Percentiles rank a stretch among this genome's conserved stretches.
These are phyloP conservation scores for Nakazawaea ishiwadae DNA, from an alignment of 805 yeast genomes.

Conservation along the genomic window DNA sequence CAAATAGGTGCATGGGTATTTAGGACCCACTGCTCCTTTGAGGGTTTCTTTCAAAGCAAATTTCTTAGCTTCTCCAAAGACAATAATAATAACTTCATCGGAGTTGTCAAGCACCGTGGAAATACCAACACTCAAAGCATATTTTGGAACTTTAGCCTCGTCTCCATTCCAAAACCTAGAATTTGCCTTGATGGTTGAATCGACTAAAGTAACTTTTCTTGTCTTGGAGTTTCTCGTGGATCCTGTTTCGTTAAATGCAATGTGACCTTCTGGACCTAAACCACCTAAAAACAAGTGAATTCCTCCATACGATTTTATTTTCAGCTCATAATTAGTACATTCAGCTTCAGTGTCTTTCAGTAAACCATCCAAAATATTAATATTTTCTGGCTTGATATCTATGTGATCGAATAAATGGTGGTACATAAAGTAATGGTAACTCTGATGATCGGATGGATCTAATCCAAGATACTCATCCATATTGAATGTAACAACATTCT, in stretches of 20 bases:
- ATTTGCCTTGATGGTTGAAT: conserved; percentile 48
- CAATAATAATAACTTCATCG: conserved; percentile 46
- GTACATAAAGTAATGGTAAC: conserved; percentile 56
- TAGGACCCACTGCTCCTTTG: conserved; percentile 33
- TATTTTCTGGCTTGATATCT: conserved; percentile 46
- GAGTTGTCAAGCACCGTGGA: conserved; percentile 54
- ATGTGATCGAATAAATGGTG: conserved; percentile 51
- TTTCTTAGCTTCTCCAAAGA: conserved; percentile 42
- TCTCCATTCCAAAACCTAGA: conserved; percentile 47
- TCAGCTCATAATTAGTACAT: conserved; percentile 43
- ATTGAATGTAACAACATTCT: conserved; percentile 53
- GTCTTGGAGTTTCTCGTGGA: conserved; percentile 41
- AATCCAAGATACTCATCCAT: conserved; percentile 59
- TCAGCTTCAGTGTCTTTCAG: conserved; percentile 40
- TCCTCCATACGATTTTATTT: conserved; percentile 42
- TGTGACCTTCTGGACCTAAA: conserved; percentile 57
- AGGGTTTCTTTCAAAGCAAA: conserved; percentile 44
- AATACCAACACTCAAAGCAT: conserved; percentile 52
- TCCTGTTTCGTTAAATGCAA: conserved; percentile 58
- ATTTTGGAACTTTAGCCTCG: conserved; percentile 41
- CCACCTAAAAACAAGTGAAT: conserved; percentile 55
- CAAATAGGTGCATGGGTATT: conserved; percentile 46
- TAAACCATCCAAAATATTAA: conserved; percentile 51
- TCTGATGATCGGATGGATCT: conserved; percentile 41
- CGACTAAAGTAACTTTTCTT: conserved; percentile 41